phyloP scores from a whole-genome alignment of 1,284 basidiomycete genomes.

The Malassezia restricta region DNA sequence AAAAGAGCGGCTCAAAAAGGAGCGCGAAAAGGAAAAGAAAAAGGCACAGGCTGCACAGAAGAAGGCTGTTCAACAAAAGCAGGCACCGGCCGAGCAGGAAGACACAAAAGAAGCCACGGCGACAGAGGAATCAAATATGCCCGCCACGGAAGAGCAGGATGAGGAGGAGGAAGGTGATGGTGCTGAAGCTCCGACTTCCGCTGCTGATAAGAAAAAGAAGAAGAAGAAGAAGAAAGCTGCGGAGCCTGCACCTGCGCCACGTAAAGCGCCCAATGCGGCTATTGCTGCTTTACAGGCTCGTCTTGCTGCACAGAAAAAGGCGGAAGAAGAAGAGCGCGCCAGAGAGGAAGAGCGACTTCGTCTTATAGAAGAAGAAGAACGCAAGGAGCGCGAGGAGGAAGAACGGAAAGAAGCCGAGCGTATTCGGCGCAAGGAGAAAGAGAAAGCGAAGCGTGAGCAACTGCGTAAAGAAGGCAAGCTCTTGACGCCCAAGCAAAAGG shows the following conservation, averaged over 20 bases:
- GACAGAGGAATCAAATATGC: not conserved
- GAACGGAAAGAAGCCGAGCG: constrained; percentile 42
- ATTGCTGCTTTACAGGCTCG: constrained; percentile 40
- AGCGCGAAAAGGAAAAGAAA: constrained; percentile 39
- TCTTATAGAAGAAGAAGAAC: constrained; percentile 39
- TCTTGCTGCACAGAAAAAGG: constrained; percentile 43
- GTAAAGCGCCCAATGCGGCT: constrained; percentile 38
- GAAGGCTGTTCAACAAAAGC: constrained; percentile 6
- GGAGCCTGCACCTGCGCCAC: constrained; percentile 19
- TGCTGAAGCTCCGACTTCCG: constrained; percentile 9
- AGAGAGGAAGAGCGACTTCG: constrained; percentile 32
- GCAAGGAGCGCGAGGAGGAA: constrained; percentile 39
- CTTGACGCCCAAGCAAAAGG: constrained; percentile 65
- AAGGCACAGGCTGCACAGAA: constrained; percentile 17
- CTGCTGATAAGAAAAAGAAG: constrained; percentile 43
- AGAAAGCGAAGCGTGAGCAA: constrained; percentile 42
- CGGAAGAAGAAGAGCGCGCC: constrained; percentile 38
- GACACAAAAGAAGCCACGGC: not conserved
- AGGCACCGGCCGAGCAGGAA: not conserved
- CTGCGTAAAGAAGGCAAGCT: constrained; percentile 45
- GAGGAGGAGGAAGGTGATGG: constrained; percentile 20
- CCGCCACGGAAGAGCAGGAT: constrained; percentile 15
- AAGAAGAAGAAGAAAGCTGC: constrained; percentile 24
- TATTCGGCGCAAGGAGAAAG: constrained; percentile 40
- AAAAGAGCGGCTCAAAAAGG: constrained; percentile 45